Conservation (phyloP, 2,329 filamentous ascomycete species). For the Colletotrichum karsti region DNA sequence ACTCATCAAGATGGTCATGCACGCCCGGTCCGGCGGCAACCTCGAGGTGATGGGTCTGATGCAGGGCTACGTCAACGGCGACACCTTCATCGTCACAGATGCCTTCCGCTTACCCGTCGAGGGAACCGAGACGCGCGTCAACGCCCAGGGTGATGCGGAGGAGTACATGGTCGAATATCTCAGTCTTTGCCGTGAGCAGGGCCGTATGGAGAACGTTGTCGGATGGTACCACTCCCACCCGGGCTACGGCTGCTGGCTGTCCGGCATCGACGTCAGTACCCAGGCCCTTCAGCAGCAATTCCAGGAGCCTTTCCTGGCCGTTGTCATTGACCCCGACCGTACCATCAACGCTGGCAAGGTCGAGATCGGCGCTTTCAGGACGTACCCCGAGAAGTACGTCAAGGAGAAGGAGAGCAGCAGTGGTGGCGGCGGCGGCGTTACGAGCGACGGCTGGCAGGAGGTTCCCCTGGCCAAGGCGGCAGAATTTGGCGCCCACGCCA, state of each 20-base stretch:
- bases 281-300: conserved; percentile 86
- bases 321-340: conserved; percentile 93
- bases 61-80: conserved; percentile 89
- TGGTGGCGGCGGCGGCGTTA: conserved; percentile 48
- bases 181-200: conserved; percentile 78
- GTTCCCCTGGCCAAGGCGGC: conserved; percentile 94
- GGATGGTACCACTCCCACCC: conserved; percentile 99
- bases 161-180: conserved; percentile 96
- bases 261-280: conserved; percentile 92
- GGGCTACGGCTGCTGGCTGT: conserved; percentile 97
- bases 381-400: conserved; percentile 81
- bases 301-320: conserved; percentile 90
- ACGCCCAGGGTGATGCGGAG: conserved; percentile 94
- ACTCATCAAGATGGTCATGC: conserved; percentile 99
- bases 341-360: conserved; percentile 95
- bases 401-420: conserved; percentile 41
- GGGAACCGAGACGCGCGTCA: conserved; percentile 97
- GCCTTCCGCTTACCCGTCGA: conserved; percentile 94
- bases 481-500: conserved; percentile 93
- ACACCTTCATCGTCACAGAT: conserved; percentile 91
- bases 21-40: conserved; percentile 91
- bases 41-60: conserved; percentile 98
- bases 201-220: conserved; percentile 86
- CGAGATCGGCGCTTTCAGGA: conserved; percentile 96
- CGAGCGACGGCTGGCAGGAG: conserved; percentile 70